phyloP scores from a whole-genome alignment of 495 filamentous ascomycete species.

The Penicilliopsis zonata region DNA sequence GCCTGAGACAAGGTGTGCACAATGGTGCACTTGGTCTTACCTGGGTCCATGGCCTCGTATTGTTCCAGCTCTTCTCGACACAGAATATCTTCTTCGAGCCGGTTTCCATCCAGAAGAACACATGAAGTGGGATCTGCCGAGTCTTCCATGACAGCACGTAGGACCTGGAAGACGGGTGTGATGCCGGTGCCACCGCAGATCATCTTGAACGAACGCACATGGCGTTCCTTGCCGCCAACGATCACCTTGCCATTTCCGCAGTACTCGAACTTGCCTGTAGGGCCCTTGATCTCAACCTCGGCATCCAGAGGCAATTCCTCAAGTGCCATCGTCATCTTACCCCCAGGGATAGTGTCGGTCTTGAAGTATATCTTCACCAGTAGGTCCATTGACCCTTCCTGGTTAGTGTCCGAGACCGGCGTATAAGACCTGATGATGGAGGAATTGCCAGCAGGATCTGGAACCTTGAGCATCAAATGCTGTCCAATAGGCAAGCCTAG shows the following conservation, averaged over 20 bases:
- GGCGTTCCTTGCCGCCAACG: slow-evolving; percentile 45
- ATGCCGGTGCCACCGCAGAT: slow-evolving; percentile 84
- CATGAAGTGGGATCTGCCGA: slow-evolving; percentile 46
- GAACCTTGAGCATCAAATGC: slow-evolving; percentile 78
- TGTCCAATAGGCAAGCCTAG: slow-evolving; percentile 81
- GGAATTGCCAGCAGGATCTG: slow-evolving; percentile 54
- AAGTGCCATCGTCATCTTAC: slow-evolving; percentile 76
- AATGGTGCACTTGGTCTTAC: slow-evolving; percentile 47
- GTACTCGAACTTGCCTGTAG: slow-evolving; percentile 82
- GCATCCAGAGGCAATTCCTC: slow-evolving; percentile 60
- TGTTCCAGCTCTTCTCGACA: slow-evolving; percentile 64
- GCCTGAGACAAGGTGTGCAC: slow-evolving; percentile 61
- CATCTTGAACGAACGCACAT: slow-evolving; percentile 67
- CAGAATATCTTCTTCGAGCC: slow-evolving; percentile 72
- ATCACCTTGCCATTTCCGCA: slow-evolving; percentile 51
- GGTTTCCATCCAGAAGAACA: slow-evolving; percentile 69
- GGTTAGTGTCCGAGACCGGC: slow-evolving; percentile 55
- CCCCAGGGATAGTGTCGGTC: slow-evolving; percentile 45
- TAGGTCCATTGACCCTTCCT: slow-evolving; percentile 55
- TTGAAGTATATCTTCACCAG: slow-evolving; percentile 82
- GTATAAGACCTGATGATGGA: slow-evolving; percentile 82
- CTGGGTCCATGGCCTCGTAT: slow-evolving; percentile 38
- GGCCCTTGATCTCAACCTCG: slow-evolving; percentile 78
- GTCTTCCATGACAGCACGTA: slow-evolving; percentile 63
- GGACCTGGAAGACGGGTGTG: slow-evolving; percentile 84